Conservation (phyloP, 2,329 filamentous ascomycete genomes). For the Pleurostoma richardsiae region DNA sequence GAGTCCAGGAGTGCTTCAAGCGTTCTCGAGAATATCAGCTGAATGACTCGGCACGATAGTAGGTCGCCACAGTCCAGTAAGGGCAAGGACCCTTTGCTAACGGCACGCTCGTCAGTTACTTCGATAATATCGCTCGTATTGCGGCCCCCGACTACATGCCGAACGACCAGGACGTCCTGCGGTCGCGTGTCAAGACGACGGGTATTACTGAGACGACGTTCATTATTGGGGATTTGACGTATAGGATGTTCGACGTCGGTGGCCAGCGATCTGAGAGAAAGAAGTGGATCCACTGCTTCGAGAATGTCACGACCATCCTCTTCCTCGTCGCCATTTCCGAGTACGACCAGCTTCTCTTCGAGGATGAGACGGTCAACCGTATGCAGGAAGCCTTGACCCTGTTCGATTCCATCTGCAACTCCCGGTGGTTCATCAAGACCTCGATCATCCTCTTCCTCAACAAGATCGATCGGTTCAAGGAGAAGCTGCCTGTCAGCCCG, state of each 20-base stretch:
- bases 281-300: slow-evolving; percentile 99
- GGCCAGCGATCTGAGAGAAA: slow-evolving; percentile 93
- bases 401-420: slow-evolving; percentile 85
- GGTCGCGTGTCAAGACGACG: slow-evolving; percentile 95
- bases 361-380: slow-evolving; percentile 93
- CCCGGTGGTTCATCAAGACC: slow-evolving; percentile 85
- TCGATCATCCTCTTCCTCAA: slow-evolving; percentile 86
- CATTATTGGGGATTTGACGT: slow-evolving; percentile 90
- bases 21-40: slow-evolving; percentile 92
- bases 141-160: slow-evolving; percentile 89
- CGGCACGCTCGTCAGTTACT: slow-evolving; percentile 62
- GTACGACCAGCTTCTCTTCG: slow-evolving; percentile 93
- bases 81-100: too few relatives aligned
- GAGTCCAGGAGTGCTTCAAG: slow-evolving; percentile 93
- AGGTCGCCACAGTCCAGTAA: slow-evolving; percentile 33
- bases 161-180: slow-evolving; percentile 90
- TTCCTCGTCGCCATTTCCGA: slow-evolving; percentile 97
- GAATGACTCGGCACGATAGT: slow-evolving; percentile 96
- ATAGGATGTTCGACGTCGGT: slow-evolving; percentile 97
- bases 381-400: slow-evolving; percentile 87
- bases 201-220: slow-evolving; percentile 97
- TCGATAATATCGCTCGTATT: slow-evolving; percentile 90
- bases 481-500: slow-evolving; percentile 76
- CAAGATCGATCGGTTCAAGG: slow-evolving; percentile 87
- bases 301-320: slow-evolving; percentile 94